A percentile compares a stretch with the other conserved stretches of the same genome.
Evolutionary conservation across 768 basidiomycete genomes (phyloP).

Genomic region (Russula dissimulans): DNA sequence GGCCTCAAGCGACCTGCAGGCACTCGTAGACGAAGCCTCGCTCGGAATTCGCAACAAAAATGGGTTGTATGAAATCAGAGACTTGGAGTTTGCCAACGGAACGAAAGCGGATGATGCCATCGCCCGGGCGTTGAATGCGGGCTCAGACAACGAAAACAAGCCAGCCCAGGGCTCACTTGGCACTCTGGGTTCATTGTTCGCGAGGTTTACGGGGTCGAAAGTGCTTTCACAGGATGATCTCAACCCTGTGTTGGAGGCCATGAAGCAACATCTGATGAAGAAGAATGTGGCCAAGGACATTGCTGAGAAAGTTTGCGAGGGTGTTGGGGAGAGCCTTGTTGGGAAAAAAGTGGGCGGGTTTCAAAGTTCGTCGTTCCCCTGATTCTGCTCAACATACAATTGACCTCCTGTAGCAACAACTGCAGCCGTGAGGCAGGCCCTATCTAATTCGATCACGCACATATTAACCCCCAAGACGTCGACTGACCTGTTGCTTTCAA

Average conservation of each 20-base stretch:
- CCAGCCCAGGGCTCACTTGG: slow-evolving; percentile 43
- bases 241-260: slow-evolving; percentile 79
- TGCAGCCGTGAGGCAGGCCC: slow-evolving; percentile 70
- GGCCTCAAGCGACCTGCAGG: slow-evolving; percentile 40
- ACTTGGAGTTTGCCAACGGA: slow-evolving; percentile 69
- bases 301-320: slow-evolving; percentile 87
- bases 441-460: slow-evolving; percentile 81
- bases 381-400: background rate
- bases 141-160: slow-evolving; percentile 24
- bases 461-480: slow-evolving; percentile 95
- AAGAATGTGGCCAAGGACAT: slow-evolving; percentile 98
- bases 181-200: slow-evolving; percentile 68
- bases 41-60: slow-evolving; percentile 69
- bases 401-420: slow-evolving; percentile 53
- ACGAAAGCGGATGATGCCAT: slow-evolving; percentile 43
- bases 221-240: slow-evolving; percentile 74
- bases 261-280: slow-evolving; percentile 97
- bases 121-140: slow-evolving; percentile 45
- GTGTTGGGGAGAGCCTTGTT: slow-evolving; percentile 81
- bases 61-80: slow-evolving; percentile 64
- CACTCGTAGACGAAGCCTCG: slow-evolving; percentile 60
- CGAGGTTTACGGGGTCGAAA: slow-evolving; percentile 79
- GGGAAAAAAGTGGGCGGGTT: slow-evolving; percentile 90
- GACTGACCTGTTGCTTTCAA: slow-evolving; percentile 90
- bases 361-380: slow-evolving; percentile 49